These are phyloP conservation scores for Pseudogymnoascus sp. DNA, from an alignment of 2,329 filamentous ascomycete species.

Conservation along the genomic window DNA sequence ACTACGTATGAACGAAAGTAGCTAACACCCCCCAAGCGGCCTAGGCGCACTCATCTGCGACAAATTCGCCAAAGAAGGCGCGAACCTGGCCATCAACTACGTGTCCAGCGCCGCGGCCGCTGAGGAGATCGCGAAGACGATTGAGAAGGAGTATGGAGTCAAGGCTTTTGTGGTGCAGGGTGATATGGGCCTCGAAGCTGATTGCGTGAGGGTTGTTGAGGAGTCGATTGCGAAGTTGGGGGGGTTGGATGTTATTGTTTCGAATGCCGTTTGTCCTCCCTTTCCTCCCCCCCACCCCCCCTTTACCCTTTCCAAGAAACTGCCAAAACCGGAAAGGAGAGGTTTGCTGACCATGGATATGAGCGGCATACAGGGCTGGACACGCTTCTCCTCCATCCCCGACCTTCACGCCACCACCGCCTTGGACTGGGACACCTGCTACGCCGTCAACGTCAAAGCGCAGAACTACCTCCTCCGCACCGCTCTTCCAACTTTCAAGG, in stretches of 20 bases:
- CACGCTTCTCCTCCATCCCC: constrained; percentile 25
- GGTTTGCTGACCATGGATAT: background rate
- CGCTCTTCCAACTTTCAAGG: constrained; percentile 52
- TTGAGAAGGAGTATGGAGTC: constrained; percentile 44
- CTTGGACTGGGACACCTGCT: constrained; percentile 39
- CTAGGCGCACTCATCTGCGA: constrained; percentile 54
- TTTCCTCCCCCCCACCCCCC: background rate
- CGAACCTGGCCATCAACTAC: constrained; percentile 62
- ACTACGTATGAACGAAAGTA: background rate
- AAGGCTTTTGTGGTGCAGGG: constrained; percentile 51
- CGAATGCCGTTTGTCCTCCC: constrained; percentile 50
- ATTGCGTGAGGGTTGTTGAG: constrained; percentile 48
- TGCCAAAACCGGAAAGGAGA: too few species aligned
- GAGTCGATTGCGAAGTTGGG: constrained; percentile 50
- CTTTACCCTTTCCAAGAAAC: too few species aligned
- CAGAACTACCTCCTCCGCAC: constrained; percentile 48
- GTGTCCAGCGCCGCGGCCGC: constrained; percentile 50
- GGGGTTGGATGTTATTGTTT: constrained; percentile 59
- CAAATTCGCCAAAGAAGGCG: constrained; percentile 57
- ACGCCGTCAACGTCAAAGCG: constrained; percentile 55
- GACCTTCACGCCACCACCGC: constrained; percentile 22
- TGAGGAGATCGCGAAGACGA: constrained; percentile 44
- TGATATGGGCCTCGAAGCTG: constrained; percentile 50
- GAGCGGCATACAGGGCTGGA: constrained; percentile 23
- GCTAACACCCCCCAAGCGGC: constrained; percentile 40